Conservation (phyloP, 2,329 filamentous ascomycete species). For the Exophiala lecanii-corni region DNA sequence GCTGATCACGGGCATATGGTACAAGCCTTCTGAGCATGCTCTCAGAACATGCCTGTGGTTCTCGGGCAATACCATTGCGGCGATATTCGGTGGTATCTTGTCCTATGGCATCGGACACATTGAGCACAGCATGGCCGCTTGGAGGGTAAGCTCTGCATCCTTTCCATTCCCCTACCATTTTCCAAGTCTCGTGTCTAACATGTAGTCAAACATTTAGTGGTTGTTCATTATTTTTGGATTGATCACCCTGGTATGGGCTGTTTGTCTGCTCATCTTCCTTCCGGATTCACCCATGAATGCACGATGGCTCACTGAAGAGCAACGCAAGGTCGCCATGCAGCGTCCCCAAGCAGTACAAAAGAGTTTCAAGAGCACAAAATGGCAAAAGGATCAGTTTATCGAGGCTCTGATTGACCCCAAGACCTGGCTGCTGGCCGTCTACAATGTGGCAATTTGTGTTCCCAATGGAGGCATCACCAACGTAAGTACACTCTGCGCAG, state of each 20-base stretch:
- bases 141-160: not conserved
- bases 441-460: not conserved
- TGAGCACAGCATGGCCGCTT: constrained; percentile 12
- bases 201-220: constrained; percentile 1
- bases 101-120: constrained; percentile 14
- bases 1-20: constrained; percentile 50
- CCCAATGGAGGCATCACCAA: not conserved
- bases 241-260: constrained; percentile 27
- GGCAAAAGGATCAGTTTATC: constrained; percentile 27
- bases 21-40: constrained; percentile 39
- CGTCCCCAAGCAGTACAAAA: constrained; percentile 8
- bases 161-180: no score
- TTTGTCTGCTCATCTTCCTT: constrained; percentile 29
- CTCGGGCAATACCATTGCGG: constrained; percentile 16
- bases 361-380: constrained; percentile 5
- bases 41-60: constrained; percentile 26
- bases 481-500: no score
- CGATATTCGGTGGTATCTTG: constrained; percentile 16
- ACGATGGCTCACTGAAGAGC: constrained; percentile 3
- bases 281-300: constrained; percentile 23
- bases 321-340: constrained; percentile 6
- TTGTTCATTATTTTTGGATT: constrained; percentile 10
- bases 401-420: constrained; percentile 34
- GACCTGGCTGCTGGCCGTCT: constrained; percentile 33
- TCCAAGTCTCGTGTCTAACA: constrained; percentile 2